These are phyloP conservation scores for Cyberlindnera samutprakarnensis DNA, from an alignment of 805 yeast genomes.

Conservation along the genomic window DNA sequence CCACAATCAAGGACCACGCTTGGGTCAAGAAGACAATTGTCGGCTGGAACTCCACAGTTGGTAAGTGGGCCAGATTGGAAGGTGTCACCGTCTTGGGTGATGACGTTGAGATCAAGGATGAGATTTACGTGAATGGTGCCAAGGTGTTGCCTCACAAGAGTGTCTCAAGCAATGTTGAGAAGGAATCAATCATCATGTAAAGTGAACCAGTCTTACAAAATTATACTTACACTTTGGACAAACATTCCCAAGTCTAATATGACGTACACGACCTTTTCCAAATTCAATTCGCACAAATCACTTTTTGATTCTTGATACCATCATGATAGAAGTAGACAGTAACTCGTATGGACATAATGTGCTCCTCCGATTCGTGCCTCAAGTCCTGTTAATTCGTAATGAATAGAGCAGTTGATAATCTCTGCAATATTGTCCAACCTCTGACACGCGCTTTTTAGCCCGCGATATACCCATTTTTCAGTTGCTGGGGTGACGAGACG, in stretches of 20 bases:
- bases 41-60: slow-evolving; percentile 98
- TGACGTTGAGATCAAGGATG: slow-evolving; percentile 97
- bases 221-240: background rate
- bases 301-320: background rate
- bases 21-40: slow-evolving; percentile 96
- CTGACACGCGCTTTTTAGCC: too few relatives aligned
- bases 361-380: too few relatives aligned
- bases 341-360: too few relatives aligned
- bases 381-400: too few relatives aligned
- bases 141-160: slow-evolving; percentile 98
- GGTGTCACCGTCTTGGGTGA: slow-evolving; percentile 98
- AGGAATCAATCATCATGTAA: slow-evolving; percentile 97
- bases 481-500: too few relatives aligned
- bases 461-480: too few relatives aligned
- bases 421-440: too few relatives aligned
- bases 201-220: background rate
- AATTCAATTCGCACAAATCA: slow-evolving; percentile 1
- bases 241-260: background rate
- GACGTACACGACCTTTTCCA: too few relatives aligned
- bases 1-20: slow-evolving; percentile 93
- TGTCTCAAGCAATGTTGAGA: slow-evolving; percentile 92
- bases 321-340: background rate
- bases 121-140: slow-evolving; percentile 98
- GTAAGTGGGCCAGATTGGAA: slow-evolving; percentile 98
- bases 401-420: too few relatives aligned